These are phyloP conservation scores for Botrytis deweyae DNA, from an alignment of 2,329 filamentous ascomycete genomes.

Conservation along the genomic window DNA sequence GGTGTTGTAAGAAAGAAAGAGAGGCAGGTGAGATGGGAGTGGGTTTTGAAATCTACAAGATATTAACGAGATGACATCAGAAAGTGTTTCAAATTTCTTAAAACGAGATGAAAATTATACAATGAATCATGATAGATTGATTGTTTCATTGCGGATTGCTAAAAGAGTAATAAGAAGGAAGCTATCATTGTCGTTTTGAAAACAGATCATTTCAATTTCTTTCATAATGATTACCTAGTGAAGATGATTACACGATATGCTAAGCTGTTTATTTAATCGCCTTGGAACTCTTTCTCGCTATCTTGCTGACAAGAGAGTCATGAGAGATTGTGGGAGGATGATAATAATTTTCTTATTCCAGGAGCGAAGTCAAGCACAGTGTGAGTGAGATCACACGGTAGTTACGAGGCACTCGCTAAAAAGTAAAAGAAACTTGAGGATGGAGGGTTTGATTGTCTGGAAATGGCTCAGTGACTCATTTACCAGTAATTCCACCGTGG, in stretches of 20 bases:
- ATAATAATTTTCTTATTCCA: background rate
- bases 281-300: background rate
- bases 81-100: fast-evolving
- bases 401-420: background rate
- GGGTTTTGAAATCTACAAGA: background rate
- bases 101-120: background rate
- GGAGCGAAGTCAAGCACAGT: background rate
- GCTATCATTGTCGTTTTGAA: background rate
- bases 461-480: too few species aligned
- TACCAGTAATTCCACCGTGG: background rate
- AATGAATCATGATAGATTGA: fast-evolving
- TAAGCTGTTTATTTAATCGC: background rate
- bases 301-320: background rate
- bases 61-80: background rate
- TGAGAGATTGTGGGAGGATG: background rate
- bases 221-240: too few species aligned
- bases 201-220: background rate
- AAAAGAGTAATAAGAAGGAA: background rate
- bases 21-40: background rate
- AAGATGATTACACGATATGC: background rate
- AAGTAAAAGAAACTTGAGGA: background rate
- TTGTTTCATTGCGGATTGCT: background rate
- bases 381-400: fast-evolving
- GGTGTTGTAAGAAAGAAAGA: background rate
- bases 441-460: background rate